These are phyloP conservation scores for Cystobasidium onofrii DNA, from an alignment of 768 basidiomycete species.

Conservation along the genomic window DNA sequence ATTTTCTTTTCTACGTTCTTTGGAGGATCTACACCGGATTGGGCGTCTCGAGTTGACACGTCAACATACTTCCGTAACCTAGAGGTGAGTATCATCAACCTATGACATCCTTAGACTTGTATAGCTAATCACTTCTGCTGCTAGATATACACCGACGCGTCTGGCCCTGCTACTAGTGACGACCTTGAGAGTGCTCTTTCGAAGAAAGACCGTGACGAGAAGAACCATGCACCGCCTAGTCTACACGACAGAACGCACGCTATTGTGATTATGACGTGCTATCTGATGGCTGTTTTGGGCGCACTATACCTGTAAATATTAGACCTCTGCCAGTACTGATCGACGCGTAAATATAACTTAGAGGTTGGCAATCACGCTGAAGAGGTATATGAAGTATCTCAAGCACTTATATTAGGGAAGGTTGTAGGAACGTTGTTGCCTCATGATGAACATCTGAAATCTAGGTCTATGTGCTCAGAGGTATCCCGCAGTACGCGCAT, in stretches of 20 bases:
- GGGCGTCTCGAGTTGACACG: background rate
- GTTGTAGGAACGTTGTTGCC: no score
- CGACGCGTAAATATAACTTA: no score
- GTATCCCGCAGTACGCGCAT: no score
- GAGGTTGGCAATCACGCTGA: no score
- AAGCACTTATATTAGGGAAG: no score
- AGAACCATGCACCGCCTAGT: background rate
- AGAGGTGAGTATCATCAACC: background rate
- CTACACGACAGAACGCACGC: background rate
- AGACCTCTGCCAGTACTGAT: background rate
- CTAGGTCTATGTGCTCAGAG: no score
- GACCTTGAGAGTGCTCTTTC: background rate
- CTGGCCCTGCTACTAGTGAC: background rate
- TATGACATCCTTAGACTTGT: no score
- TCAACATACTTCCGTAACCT: constrained; percentile 3
- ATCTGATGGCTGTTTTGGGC: background rate
- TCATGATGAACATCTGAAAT: no score
- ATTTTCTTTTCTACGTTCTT: constrained; percentile 23
- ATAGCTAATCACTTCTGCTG: no score
- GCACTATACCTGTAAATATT: background rate
- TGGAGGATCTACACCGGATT: constrained; percentile 17
- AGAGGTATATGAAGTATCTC: no score
- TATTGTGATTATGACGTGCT: background rate
- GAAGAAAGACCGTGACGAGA: background rate
- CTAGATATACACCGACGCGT: background rate